phyloP scores from a whole-genome alignment of 1,284 basidiomycete genomes.

The Thelephora terrestris region DNA sequence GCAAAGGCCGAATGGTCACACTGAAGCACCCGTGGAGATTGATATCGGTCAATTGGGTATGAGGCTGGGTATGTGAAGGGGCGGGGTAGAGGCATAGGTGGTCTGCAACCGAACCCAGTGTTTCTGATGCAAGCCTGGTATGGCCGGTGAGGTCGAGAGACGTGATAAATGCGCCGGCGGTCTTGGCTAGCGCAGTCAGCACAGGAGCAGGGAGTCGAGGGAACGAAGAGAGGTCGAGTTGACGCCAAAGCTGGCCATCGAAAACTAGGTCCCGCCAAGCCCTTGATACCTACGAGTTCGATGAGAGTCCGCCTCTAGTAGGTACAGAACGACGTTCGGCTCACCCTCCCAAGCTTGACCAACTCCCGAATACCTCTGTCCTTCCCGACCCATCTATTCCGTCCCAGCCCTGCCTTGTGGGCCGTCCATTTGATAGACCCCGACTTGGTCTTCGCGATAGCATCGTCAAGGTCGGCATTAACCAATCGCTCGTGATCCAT shows the following conservation, averaged over 20 bases:
- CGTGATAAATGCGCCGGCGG: conserved; percentile 58
- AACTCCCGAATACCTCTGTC: conserved; percentile 68
- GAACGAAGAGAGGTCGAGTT: conserved; percentile 52
- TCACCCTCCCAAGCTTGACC: conserved; percentile 70
- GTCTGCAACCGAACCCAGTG: conserved; percentile 41
- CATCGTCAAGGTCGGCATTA: conserved; percentile 18
- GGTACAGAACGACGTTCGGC: conserved; percentile 21
- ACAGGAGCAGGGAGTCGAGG: conserved; percentile 41
- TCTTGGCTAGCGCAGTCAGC: conserved; percentile 38
- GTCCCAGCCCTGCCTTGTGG: conserved; percentile 42
- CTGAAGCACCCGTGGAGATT: conserved; percentile 68
- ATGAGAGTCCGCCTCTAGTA: conserved; percentile 11
- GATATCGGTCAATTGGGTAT: conserved; percentile 58
- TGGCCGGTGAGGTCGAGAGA: conserved; percentile 61
- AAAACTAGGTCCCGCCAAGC: conserved; percentile 70
- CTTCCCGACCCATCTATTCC: conserved; percentile 61
- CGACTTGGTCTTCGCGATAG: no score
- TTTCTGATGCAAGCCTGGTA: conserved; percentile 36
- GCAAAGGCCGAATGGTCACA: conserved; percentile 56
- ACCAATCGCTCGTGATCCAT: conserved; percentile 36
- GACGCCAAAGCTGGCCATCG: conserved; percentile 82
- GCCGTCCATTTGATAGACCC: conserved; percentile 38
- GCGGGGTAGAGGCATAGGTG: conserved; percentile 37
- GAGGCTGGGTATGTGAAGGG: conserved; percentile 25
- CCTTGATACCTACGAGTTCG: conserved; percentile 60